These are phyloP conservation scores for Fraxinus greggii DNA, from an alignment of 305 asterid species.

Conservation along the genomic window DNA sequence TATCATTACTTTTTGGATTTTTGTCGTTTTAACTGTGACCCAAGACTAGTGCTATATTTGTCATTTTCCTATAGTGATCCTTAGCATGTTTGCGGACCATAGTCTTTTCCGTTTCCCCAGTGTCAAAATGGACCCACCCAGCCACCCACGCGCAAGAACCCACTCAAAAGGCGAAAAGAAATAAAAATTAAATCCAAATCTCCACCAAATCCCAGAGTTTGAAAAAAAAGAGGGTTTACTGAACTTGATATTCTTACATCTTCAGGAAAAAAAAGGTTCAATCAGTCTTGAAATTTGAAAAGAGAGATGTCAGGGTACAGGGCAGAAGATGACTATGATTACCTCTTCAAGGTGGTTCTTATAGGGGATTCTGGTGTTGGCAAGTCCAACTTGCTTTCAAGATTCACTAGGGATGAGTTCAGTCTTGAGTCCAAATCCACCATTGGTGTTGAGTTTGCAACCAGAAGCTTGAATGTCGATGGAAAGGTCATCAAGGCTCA, in stretches of 20 bases:
- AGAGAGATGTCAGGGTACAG: not conserved
- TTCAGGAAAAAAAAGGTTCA: too few relatives aligned
- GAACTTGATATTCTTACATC: too few relatives aligned
- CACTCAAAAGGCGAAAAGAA: not conserved
- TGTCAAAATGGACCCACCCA: not conserved
- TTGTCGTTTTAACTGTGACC: too few relatives aligned
- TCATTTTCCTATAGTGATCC: too few relatives aligned
- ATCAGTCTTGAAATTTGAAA: not conserved
- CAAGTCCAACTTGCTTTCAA: not conserved
- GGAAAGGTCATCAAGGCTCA: not conserved
- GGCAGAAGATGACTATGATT: not conserved
- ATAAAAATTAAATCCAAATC: not conserved
- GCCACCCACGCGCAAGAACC: not conserved
- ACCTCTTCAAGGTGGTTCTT: not conserved
- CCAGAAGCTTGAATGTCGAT: not conserved
- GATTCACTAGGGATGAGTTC: not conserved
- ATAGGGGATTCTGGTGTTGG: not conserved
- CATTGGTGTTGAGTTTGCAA: not conserved
- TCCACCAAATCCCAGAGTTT: not conserved
- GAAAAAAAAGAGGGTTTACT: not conserved
- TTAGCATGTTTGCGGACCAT: too few relatives aligned
- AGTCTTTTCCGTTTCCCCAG: too few relatives aligned
- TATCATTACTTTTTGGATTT: too few relatives aligned
- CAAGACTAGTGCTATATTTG: too few relatives aligned
- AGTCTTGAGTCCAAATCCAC: not conserved